Base-by-base conservation (phyloP, 1,284 basidiomycete species). In the Trametes sp. region DNA sequence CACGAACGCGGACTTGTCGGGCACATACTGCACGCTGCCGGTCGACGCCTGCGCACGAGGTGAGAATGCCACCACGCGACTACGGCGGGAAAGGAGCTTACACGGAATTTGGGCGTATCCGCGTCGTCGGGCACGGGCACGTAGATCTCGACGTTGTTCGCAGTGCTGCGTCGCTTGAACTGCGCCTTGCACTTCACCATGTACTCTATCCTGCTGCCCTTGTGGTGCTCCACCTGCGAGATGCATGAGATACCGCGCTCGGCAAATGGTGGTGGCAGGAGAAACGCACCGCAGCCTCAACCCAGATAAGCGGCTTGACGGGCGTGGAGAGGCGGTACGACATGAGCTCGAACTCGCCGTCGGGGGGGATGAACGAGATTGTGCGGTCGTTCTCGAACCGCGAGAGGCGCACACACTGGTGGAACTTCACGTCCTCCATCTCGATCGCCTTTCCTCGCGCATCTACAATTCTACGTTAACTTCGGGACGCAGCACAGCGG, bases 391-490 rank as follows among this genome's bases (percentile, higher is more conserved):
- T 98, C 74, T 99, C 98, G 75, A 99, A 99, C 16, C 97, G 88
- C 8, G 96, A 94, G n/a, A 99, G 84, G n/a, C 98, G 93, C 16
- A 99, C 98, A 75, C 98, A 99, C 83, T 99, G 98, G 76, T 99
- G 98, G 81, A 99, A 99, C 77, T 98, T 98, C 80, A 98, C 95
- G 74, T 99, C 98, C 77, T 99, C 98, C 94, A 99, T 98, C 80
- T 99, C 98, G 73, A 99, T 98, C 4, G 96, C 91, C 78, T 99
- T 99, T 7, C 98, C 98, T 23, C 97, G 87, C 2, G 97, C 92
- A 29, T 96, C 95, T 95, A 73, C 48, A 35, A 31, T 41, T 46
- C n/a, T 14, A 50, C 1, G 9, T 36, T 1, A 54, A 14, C 11
- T 23, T 16, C n/a, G 53, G 29, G 36, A 5, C 26, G 48, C 28